phyloP scores from a whole-genome alignment of 805 yeast genomes.

The Candida lessepsii region DNA sequence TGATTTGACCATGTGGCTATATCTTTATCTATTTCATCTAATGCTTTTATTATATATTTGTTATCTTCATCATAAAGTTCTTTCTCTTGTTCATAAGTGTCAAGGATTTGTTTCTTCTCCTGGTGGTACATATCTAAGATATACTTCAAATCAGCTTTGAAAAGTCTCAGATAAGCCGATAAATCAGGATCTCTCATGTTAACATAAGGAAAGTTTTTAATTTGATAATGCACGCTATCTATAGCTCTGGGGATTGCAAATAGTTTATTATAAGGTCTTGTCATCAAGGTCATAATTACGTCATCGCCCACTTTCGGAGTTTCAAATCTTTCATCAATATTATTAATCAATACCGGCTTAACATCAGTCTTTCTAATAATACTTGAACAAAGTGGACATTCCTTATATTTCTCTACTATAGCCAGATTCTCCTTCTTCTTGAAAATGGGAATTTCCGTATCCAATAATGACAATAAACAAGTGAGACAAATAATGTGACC shows the following conservation, averaged over 20 bases:
- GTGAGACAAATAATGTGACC: slow-evolving; percentile 90
- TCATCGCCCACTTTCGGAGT: slow-evolving; percentile 57
- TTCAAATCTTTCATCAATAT: slow-evolving; percentile 53
- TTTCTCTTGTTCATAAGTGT: slow-evolving; percentile 56
- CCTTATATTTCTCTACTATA: slow-evolving; percentile 50
- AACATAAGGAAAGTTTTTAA: slow-evolving; percentile 56
- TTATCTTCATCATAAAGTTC: slow-evolving; percentile 61
- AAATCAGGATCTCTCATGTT: slow-evolving; percentile 25
- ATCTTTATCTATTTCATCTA: slow-evolving; percentile 50
- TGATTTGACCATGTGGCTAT: slow-evolving; percentile 35
- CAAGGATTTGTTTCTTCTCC: slow-evolving; percentile 56
- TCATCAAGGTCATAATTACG: slow-evolving; percentile 64
- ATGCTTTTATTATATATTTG: slow-evolving; percentile 52
- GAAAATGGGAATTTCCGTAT: slow-evolving; percentile 45
- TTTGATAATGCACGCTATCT: slow-evolving; percentile 19
- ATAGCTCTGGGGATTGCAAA: slow-evolving; percentile 49
- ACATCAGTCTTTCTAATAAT: slow-evolving; percentile 51
- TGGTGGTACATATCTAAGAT: slow-evolving; percentile 51
- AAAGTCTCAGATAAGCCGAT: slow-evolving; percentile 57
- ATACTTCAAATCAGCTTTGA: slow-evolving; percentile 62
- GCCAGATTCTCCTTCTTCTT: slow-evolving; percentile 36
- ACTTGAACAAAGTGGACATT: slow-evolving; percentile 80
- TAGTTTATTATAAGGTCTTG: slow-evolving; percentile 38
- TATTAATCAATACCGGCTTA: slow-evolving; percentile 59
- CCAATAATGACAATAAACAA: slow-evolving; percentile 73